Evolutionary conservation across 202 grass and related monocot genomes (phyloP).

Genomic region (Thinopyrum obtusiflorum): DNA sequence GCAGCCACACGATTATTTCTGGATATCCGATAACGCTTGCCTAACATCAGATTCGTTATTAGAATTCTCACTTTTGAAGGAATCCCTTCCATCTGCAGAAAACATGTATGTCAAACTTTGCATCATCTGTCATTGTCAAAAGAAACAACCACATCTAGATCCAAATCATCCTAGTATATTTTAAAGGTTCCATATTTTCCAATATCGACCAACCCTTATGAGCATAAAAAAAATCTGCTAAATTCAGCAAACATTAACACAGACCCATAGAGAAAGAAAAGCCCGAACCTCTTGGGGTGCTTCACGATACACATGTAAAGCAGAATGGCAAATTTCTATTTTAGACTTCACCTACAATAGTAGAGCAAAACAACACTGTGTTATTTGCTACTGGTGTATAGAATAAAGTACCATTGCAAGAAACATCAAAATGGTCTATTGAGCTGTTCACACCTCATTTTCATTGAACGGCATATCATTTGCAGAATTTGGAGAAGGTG

Average conservation of each 20-base stretch:
- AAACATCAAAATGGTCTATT: not conserved
- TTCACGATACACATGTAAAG: slow-evolving; percentile 78
- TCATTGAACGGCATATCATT: slow-evolving; percentile 70
- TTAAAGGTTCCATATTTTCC: not conserved
- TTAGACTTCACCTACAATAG: slow-evolving; percentile 86
- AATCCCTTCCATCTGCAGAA: slow-evolving; percentile 93
- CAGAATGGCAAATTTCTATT: slow-evolving; percentile 81
- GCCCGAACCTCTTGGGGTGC: slow-evolving; percentile 62
- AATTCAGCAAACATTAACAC: not conserved
- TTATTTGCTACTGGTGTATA: not conserved
- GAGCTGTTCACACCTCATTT: slow-evolving; percentile 60
- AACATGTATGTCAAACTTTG: slow-evolving; percentile 11
- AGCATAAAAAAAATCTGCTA: not conserved
- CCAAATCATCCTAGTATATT: not conserved
- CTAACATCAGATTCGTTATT: slow-evolving; percentile 92
- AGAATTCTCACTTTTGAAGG: slow-evolving; percentile 75
- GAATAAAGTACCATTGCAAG: not conserved
- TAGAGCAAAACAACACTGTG: slow-evolving; percentile 18
- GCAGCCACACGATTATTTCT: slow-evolving; percentile 69
- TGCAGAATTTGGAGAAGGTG: slow-evolving; percentile 74
- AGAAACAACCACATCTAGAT: not conserved
- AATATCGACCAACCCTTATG: not conserved
- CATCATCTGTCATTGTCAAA: not conserved
- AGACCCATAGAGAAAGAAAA: slow-evolving; percentile 8
- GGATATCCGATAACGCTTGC: slow-evolving; percentile 78